Base-by-base conservation (phyloP, 2,329 filamentous ascomycete genomes). In the Colletotrichum sp. region DNA sequence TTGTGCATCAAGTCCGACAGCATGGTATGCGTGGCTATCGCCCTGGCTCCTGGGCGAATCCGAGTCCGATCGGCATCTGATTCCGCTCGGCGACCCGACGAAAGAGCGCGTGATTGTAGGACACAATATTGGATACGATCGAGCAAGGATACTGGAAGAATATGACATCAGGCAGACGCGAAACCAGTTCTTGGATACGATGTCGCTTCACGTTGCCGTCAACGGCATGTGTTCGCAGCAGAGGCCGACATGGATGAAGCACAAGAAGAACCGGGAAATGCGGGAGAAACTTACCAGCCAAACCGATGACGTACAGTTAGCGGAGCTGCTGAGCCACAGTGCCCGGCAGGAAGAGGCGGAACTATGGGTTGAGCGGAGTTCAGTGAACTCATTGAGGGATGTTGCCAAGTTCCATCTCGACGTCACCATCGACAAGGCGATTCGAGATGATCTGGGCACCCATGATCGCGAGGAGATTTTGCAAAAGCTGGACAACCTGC, bases 171-270 rank as follows among this genome's bases (percentile, higher is more conserved):
- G 92, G 71, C 96, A 98, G 83, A 94, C 95, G 1, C 92, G 92
- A 52, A 99, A 96, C 79, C 94, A 92, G 59, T 99, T 98, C 82
- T 86, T 99, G 68, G 97, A 99, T 83, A 99, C 97, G 34, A 99
- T 99, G 97, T 99, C 96, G 3, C 87, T 99, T 24, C 97, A 99
- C 83, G 96, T 98, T 9, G 98, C 98, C 4, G 96, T 98, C 28
- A 99, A 99, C 82, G 97, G 97, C 77, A 99, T 99, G 97, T 99
- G 97, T 85, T 99, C 97, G 26, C 93, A 95, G 78, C 97, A 99
- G 84, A 92, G 97, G 66, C 97, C 98, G 10, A 98, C 95, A 1
- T 99, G 97, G 97, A 96, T 98, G 93, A 98, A 95, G 83, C 95
- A 98, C 84, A 95, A 95, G 83, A 99, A 99, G 86, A 95, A 94